Conservation (phyloP, 805 yeast species). For the Lipomyces mesembrius region DNA sequence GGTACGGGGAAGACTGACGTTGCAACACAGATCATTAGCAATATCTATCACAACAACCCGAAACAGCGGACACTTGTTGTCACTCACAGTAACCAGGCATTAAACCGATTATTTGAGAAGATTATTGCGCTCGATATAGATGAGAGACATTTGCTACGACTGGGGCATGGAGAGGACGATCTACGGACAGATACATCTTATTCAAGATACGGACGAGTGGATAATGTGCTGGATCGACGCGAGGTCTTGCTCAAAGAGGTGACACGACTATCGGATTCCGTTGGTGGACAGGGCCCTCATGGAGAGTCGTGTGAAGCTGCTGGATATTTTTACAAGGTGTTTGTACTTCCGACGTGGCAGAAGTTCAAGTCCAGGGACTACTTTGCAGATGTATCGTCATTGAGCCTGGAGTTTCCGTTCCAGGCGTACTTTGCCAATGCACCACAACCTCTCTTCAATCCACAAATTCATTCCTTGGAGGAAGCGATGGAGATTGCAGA, state of each 20-base stretch:
- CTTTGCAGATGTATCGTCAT: background rate
- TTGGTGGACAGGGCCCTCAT: slow-evolving; percentile 47
- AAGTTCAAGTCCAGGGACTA: slow-evolving; percentile 19
- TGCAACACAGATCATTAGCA: slow-evolving; percentile 40
- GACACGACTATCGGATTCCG: slow-evolving; percentile 43
- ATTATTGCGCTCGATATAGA: slow-evolving; percentile 39
- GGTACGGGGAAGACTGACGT: slow-evolving; percentile 66
- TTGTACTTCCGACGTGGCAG: slow-evolving; percentile 40
- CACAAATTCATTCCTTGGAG: slow-evolving; percentile 21
- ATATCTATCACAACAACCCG: slow-evolving; percentile 39
- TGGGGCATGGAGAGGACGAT: slow-evolving; percentile 40
- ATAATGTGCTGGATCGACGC: slow-evolving; percentile 33
- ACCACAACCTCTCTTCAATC: slow-evolving; percentile 34
- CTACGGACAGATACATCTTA: slow-evolving; percentile 27
- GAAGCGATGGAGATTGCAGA: slow-evolving; percentile 30
- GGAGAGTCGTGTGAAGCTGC: slow-evolving; percentile 51
- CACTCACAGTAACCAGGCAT: slow-evolving; percentile 41
- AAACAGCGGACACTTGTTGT: slow-evolving; percentile 44
- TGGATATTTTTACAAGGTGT: slow-evolving; percentile 42
- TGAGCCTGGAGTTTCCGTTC: slow-evolving; percentile 34
- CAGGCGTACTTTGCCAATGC: slow-evolving; percentile 33
- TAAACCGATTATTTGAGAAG: slow-evolving; percentile 40
- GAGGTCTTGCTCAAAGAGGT: slow-evolving; percentile 40
- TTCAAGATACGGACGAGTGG: slow-evolving; percentile 38
- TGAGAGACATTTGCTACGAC: slow-evolving; percentile 40